phyloP scores from a whole-genome alignment of 345 rosid species.

The Theobroma cacao region DNA sequence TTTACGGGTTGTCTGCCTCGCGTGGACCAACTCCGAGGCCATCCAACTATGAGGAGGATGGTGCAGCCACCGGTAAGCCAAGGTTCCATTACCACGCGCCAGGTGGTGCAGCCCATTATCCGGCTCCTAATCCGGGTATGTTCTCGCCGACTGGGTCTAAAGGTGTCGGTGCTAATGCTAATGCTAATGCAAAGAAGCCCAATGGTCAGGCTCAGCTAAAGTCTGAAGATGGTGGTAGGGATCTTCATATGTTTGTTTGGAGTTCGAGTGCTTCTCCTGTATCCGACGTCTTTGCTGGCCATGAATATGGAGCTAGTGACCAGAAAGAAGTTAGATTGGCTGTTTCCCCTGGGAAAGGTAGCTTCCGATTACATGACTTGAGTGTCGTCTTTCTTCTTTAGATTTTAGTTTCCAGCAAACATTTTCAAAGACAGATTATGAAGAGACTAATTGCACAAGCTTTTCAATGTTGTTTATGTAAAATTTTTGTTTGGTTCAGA shows the following conservation, averaged over 20 bases:
- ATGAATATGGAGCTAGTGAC: conserved; percentile 44
- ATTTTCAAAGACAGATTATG: neutral
- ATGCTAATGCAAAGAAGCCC: conserved; percentile 39
- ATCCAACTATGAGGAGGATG: conserved; percentile 83
- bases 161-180: conserved; percentile 28
- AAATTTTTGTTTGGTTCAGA: neutral
- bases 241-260: conserved; percentile 98
- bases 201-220: conserved; percentile 42
- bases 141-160: conserved; percentile 65
- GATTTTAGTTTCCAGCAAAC: neutral
- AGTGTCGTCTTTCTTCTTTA: neutral
- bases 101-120: conserved; percentile 67
- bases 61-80: conserved; percentile 31
- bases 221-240: conserved; percentile 54
- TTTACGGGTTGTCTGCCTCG: conserved; percentile 51
- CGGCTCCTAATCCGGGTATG: conserved; percentile 95
- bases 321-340: conserved; percentile 72
- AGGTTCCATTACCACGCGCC: conserved; percentile 50
- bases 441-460: neutral
- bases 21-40: conserved; percentile 85
- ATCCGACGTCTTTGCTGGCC: conserved; percentile 79
- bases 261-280: conserved; percentile 96
- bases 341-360: conserved; percentile 80
- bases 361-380: neutral
- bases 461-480: neutral